A percentile compares a stretch with the other conserved stretches of the same genome.
Evolutionary conservation across 116 monocot genomes (phyloP).

Genomic region (Trichopus zeylanicus): DNA sequence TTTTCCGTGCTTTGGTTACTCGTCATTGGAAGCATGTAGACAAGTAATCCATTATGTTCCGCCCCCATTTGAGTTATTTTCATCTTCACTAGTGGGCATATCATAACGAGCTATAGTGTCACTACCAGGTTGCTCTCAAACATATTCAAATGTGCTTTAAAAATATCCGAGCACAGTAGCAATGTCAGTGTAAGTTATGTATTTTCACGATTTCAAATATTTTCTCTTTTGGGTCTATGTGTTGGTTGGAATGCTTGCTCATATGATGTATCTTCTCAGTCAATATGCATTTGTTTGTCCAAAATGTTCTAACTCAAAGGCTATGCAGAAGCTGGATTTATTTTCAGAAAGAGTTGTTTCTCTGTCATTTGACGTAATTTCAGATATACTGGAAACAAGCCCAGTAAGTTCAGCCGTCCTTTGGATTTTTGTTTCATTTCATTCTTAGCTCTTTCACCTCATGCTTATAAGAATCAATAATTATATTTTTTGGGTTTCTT

Average conservation of each 20-base stretch:
- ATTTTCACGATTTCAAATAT: too few relatives aligned
- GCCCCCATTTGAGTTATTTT: slow-evolving; percentile 1
- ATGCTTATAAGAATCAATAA: too few relatives aligned
- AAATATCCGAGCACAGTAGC: slow-evolving; percentile 44
- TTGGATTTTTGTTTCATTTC: too few relatives aligned
- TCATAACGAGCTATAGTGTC: not conserved
- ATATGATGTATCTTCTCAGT: too few relatives aligned
- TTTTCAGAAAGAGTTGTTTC: slow-evolving; percentile 60
- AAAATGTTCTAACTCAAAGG: slow-evolving; percentile 1
- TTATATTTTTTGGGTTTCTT: too few relatives aligned
- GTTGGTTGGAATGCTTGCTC: too few relatives aligned
- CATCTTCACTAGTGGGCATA: not conserved
- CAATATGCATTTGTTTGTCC: too few relatives aligned
- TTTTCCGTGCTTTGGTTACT: slow-evolving; percentile 50
- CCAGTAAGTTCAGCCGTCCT: slow-evolving; percentile 43
- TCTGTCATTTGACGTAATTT: slow-evolving; percentile 73
- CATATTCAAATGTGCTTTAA: slow-evolving; percentile 43
- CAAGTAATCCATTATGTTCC: slow-evolving; percentile 30
- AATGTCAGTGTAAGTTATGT: slow-evolving; percentile 44
- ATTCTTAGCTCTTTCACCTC: too few relatives aligned
- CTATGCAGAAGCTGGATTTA: slow-evolving; percentile 44
- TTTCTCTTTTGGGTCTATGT: too few relatives aligned
- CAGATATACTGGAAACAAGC: slow-evolving; percentile 71
- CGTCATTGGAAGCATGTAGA: slow-evolving; percentile 69
- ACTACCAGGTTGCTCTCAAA: slow-evolving; percentile 46